Base-by-base conservation (phyloP, 441 rosid genomes). In the Mallotus japonicus region DNA sequence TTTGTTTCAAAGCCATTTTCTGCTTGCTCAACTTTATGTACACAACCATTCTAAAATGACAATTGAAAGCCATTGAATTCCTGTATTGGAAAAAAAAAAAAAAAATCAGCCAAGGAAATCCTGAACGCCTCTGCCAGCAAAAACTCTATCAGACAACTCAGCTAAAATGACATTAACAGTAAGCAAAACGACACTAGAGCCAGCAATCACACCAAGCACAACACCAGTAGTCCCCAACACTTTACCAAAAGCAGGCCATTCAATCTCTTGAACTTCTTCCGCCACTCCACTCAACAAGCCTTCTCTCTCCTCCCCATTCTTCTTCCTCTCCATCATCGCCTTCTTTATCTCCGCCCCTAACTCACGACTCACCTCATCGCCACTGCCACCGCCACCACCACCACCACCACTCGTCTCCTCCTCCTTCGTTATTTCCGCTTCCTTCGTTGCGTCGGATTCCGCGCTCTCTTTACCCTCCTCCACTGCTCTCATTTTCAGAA, bases 161-260 rank as follows among this genome's bases (percentile, higher is more conserved):
- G 99, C 97, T 67, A 95, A 82, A 68, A 92, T 75, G 81, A 89
- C 92, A 83, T 95, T 92, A 0, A 95, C 88, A 13, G 97, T 92
- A 3, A 95, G 91, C 85, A 92, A 83, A 67, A 90, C 93, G 70
- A 92, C 84, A 14, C 96, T 92, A 0, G 99, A 92, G 24, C 95
- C 98, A 5, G 90, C 93, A 28, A 92, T 92, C 1, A 92, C 93
- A 3, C 93, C 99, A 19, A 95, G 85, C 73, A 92, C 97, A 8
- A 91, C 95, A 6, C 97, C 90, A 3, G 99, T 92, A 0, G 87
- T 91, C 7, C 96, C 97, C 73, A 92, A 55, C 3, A 92, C 96
- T 79, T 87, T 91, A 57, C 87, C 92, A 76, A 93, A 90, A 64
- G 84, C 85, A 4, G 93, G 98, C 97, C 98, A 90, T 78, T 93